phyloP scores from a whole-genome alignment of 2,329 filamentous ascomycete species.

The Fusarium liriodendri region DNA sequence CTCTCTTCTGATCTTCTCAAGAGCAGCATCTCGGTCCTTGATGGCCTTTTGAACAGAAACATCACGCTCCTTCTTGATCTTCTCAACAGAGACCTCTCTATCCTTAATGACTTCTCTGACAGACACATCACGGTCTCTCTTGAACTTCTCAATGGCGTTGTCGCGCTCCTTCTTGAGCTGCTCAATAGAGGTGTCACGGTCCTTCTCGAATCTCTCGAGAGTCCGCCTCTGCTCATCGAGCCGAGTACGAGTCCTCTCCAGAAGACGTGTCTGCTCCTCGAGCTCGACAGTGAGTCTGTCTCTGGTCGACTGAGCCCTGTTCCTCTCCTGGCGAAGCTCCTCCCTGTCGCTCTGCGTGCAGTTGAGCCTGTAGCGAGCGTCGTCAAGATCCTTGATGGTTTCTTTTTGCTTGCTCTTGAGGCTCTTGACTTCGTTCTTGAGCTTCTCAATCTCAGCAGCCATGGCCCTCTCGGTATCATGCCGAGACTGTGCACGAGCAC shows the following conservation, averaged over 20 bases:
- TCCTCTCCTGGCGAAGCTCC: conserved; percentile 39
- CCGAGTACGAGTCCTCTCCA: conserved; percentile 29
- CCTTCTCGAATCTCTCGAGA: conserved; percentile 34
- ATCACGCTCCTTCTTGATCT: conserved; percentile 6
- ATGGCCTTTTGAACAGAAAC: not conserved
- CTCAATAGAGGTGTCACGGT: conserved; percentile 31
- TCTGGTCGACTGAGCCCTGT: conserved; percentile 36
- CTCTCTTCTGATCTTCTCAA: not conserved
- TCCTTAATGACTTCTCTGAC: not conserved
- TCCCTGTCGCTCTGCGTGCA: conserved; percentile 42
- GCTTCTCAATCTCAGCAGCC: conserved; percentile 37
- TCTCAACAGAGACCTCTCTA: not conserved
- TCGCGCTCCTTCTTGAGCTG: conserved; percentile 38
- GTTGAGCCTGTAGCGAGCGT: conserved; percentile 38
- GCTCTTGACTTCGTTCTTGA: conserved; percentile 33
- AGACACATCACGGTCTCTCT: conserved; percentile 28
- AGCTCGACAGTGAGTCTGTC: conserved; percentile 36
- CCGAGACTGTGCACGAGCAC: conserved; percentile 32
- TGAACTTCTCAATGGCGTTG: conserved; percentile 18
- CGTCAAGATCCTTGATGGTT: conserved; percentile 36
- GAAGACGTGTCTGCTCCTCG: conserved; percentile 27
- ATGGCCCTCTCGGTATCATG: conserved; percentile 36
- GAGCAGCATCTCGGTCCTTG: conserved; percentile 4
- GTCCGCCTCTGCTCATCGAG: conserved; percentile 37
- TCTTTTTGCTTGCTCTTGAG: conserved; percentile 40